phyloP scores from a whole-genome alignment of 495 filamentous ascomycete species.

The Penicillium longicatenatum region DNA sequence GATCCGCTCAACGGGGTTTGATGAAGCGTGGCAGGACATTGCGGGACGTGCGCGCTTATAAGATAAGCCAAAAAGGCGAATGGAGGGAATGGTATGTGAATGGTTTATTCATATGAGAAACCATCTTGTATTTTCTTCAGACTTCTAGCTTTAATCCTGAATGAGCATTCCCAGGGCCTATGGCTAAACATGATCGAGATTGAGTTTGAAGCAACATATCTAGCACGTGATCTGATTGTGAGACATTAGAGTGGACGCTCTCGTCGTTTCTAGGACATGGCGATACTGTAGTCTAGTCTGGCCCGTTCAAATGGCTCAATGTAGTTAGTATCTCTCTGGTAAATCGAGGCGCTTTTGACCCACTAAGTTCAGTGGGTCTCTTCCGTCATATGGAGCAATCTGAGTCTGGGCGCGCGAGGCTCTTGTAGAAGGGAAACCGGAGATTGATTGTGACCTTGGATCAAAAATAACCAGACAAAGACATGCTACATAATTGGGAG shows the following conservation, averaged over 20 bases:
- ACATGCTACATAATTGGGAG: too few relatives aligned
- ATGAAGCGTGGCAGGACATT: slow-evolving; percentile 38
- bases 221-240: background rate
- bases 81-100: background rate
- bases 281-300: too few relatives aligned
- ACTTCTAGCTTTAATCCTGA: background rate
- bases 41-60: slow-evolving; percentile 26
- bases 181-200: background rate
- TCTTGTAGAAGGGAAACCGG: background rate
- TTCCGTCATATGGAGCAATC: slow-evolving; percentile 1
- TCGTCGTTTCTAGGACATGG: background rate
- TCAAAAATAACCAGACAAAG: too few relatives aligned
- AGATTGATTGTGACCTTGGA: background rate
- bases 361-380: slow-evolving; percentile 7
- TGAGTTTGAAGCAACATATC: background rate
- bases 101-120: too few relatives aligned
- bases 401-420: background rate
- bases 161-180: background rate
- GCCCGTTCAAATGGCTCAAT: background rate
- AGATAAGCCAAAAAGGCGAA: background rate
- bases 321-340: background rate
- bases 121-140: background rate
- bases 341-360: background rate
- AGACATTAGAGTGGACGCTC: background rate
- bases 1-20: slow-evolving; percentile 40